Base-by-base conservation (phyloP, 208 protist species). In the Leptomonas seymouri region DNA sequence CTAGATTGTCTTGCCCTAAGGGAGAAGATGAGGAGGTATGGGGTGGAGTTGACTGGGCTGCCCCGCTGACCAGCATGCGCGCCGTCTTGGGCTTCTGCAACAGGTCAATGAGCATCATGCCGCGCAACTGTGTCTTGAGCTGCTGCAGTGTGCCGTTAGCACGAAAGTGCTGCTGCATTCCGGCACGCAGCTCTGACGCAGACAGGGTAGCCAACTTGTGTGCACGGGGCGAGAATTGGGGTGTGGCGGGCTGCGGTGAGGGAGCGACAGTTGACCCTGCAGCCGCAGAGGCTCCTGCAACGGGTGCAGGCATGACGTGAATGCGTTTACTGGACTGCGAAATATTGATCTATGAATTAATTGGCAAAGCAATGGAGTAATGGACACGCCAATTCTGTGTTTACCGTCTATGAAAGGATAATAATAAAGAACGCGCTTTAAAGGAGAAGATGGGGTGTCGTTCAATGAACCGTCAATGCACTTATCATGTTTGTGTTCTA, bases 71-170 rank as follows among this genome's bases (percentile, higher is more conserved):
- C 15, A 73, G 74, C 51, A 71, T 57, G 46, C 49, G 69, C 11
- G 63, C 62, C 6, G 59, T 74, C 49, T 74, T 76, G 25, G 80
- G 78, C 20, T 87, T 71, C 31, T 82, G 69, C 56, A 96, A 59
- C 41, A 96, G 67, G 53, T 93, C 88, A 1, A 82, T 84, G 15
- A 93, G 60, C 63, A 96, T 80, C 50, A 92, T 90, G 28, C 85
- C 84, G 27, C 91, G 87, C 27, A 96, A 81, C 53, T 96, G 88
- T 16, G 88, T 93, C 70, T 96, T 96, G 23, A 96, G 79, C n/a
- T 74, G 63, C n/a, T 82, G 71, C 46, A 96, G 74, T 5, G 83
- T 75, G 25, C 91, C 91, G 68, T 80, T 94, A 20, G 76, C 72
- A 25, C 81, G 71, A 21, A 96, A 80, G 63, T 92, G 85, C 27